Base-by-base conservation (phyloP, 2,329 filamentous ascomycete species). In the Ophidiomyces ophidiicola region DNA sequence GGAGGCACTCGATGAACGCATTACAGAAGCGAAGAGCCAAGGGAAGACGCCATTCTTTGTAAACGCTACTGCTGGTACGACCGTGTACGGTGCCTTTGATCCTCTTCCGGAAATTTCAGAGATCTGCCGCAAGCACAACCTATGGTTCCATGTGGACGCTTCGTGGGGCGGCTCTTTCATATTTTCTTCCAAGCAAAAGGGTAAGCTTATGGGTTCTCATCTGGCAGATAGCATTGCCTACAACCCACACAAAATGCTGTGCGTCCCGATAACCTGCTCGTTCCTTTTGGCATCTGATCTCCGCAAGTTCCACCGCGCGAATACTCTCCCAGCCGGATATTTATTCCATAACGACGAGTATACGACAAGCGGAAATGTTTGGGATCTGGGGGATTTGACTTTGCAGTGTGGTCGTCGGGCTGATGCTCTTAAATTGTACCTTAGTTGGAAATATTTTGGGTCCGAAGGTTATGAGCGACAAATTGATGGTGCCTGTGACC, bases 201-300 rank as follows among this genome's bases (percentile, higher is more conserved):
- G 63, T 39, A 82, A 85, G 54, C 64, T 96, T 6, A 58, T 65
- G 1, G 88, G 88, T 10, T 67, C 72, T 2, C 70, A 86, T 31
- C 69, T 80, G 28, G 90, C 87, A 6, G 73, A 94, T 60, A 84
- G 78, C 10, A 67, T 96, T 26, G 84, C 86, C 1, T 74, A 94
- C 39, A 96, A 93, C 60, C 87, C 90, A 42, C 90, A 98, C 65
- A 96, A 96, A 65, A 96, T 96, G 90, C 73, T 96, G 55, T 84
- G 84, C 43, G 82, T 85, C 2, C 88, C 90, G 0, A 66, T 92
- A 28, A 94, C 87, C 0, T 96, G 87, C 63, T 87, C 81, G 0
- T 94, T 93, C 64, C 71, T 98, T 3, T 71, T 98, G 8, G 79
- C 76, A 0, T 72, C 73, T 1, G 87, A 96, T 56, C 62, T 92